phyloP scores from a whole-genome alignment of 2,329 filamentous ascomycete species.

The Diaporthe humulicola region DNA sequence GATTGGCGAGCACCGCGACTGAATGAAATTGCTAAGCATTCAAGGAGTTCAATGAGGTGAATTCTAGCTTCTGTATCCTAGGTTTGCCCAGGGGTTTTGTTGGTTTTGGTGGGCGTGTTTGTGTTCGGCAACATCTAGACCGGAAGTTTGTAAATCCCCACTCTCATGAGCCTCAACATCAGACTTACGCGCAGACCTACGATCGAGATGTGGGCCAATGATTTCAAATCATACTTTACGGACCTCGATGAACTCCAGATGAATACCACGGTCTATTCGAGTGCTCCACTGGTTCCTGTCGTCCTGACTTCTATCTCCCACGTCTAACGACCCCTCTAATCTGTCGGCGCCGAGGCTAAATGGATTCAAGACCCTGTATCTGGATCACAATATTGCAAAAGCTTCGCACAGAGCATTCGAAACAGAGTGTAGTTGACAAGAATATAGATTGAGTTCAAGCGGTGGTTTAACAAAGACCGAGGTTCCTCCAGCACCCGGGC shows the following conservation, averaged over 20 bases:
- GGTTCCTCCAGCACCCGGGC: not conserved
- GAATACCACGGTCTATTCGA: not conserved
- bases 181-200: not conserved
- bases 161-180: not conserved
- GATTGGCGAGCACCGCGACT: not conserved
- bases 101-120: not conserved
- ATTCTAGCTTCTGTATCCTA: not conserved
- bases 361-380: not conserved
- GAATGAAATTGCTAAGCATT: not conserved
- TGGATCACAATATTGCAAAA: not conserved
- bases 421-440: not conserved
- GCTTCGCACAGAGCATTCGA: conserved; percentile 10
- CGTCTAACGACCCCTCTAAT: not conserved
- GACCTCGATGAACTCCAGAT: not conserved
- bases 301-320: not conserved
- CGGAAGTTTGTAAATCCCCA: conserved; percentile 1
- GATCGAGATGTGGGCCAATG: not conserved
- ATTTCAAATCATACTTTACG: not conserved
- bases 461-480: conserved; percentile 10
- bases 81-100: conserved; percentile 6
- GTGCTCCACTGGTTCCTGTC: conserved; percentile 1
- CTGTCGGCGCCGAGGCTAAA: not conserved
- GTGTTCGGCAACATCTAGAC: not conserved
- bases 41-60: not conserved
- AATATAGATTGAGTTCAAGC: not conserved